phyloP scores from a whole-genome alignment of 805 yeast species.

The Jamesozyma jinghongensis region DNA sequence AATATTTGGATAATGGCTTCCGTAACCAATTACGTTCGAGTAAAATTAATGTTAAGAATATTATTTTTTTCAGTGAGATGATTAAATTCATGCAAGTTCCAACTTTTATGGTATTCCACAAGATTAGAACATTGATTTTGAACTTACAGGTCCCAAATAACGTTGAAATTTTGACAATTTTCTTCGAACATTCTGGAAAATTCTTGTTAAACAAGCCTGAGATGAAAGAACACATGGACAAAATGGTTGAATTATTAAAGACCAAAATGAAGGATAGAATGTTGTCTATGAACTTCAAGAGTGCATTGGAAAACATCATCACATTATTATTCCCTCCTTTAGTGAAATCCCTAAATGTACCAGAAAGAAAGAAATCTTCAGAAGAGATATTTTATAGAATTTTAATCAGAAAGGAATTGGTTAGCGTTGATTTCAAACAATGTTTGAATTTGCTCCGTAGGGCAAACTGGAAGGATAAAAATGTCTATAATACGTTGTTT shows the following conservation, averaged over 20 bases:
- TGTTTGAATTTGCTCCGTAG: slow-evolving; percentile 34
- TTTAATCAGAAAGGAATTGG: slow-evolving; percentile 46
- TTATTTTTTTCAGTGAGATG: slow-evolving; percentile 63
- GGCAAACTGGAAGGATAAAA: slow-evolving; percentile 39
- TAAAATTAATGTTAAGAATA: slow-evolving; percentile 44
- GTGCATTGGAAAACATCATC: slow-evolving; percentile 50
- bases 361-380: slow-evolving; percentile 27
- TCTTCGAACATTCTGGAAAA: slow-evolving; percentile 68
- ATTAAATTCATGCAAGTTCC: slow-evolving; percentile 71
- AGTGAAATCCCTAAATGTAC: slow-evolving; percentile 29
- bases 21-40: slow-evolving; percentile 50
- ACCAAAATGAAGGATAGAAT: slow-evolving; percentile 40
- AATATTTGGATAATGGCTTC: slow-evolving; percentile 48
- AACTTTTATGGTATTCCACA: slow-evolving; percentile 61
- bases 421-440: slow-evolving; percentile 26
- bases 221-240: slow-evolving; percentile 48
- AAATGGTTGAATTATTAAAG: slow-evolving; percentile 50
- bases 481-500: slow-evolving; percentile 29
- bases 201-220: slow-evolving; percentile 50
- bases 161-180: slow-evolving; percentile 57
- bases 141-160: slow-evolving; percentile 46
- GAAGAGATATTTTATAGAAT: slow-evolving; percentile 42
- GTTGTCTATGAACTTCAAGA: slow-evolving; percentile 45
- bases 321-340: slow-evolving; percentile 48
- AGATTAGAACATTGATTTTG: slow-evolving; percentile 51